Evolutionary conservation across 2,329 filamentous ascomycete species (phyloP), one percentile per base, ranked within the genome.

Genomic region (Penicillium vulpinum): DNA sequence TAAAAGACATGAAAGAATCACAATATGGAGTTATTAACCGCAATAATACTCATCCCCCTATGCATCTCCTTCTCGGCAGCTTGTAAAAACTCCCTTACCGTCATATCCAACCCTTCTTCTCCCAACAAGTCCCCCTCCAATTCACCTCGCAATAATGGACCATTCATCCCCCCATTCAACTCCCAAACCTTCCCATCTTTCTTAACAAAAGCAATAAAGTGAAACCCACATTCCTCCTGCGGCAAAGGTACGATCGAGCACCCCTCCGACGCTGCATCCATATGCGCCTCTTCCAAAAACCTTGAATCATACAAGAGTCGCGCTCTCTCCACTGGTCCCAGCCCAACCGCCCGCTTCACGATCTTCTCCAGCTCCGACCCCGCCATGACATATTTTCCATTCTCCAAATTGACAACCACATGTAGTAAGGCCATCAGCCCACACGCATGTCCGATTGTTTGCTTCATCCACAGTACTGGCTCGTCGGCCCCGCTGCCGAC

Each of bases 391-490:
- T 76, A 75, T 15, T 74, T 66, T 22, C 69, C 68, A 3, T 76
- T 77, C 2, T 74, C 70, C 16, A 80, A 78, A 64, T 86, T 87
- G 46, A 77, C 73, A 22, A 85, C 62, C 57, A 77, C 76, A 65
- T 86, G 84, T 3, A 86, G 69, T 1, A 85, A 68, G 2, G 80
- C 83, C 58, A 86, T 85, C n/a, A 81, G 73, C 0, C 84, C 84
- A 62, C 84, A 86, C 0, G 83, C 81, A 63, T 86, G 75, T 16
- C 80, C 77, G 54, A 85, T 85, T 1, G 81, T 85, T 62, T 86
- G 84, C 58, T 77, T 79, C 68, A 83, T 84, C 83, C 83, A 86
- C 22, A 85, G 70, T 5, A 85, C 77, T 0, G 82, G 81, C 56
- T 85, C 82, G 2, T 73, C 61, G 73, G 67, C 22, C 83, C 83